phyloP scores from a whole-genome alignment of 495 filamentous ascomycete genomes.

The Clohesyomyces aquaticus region DNA sequence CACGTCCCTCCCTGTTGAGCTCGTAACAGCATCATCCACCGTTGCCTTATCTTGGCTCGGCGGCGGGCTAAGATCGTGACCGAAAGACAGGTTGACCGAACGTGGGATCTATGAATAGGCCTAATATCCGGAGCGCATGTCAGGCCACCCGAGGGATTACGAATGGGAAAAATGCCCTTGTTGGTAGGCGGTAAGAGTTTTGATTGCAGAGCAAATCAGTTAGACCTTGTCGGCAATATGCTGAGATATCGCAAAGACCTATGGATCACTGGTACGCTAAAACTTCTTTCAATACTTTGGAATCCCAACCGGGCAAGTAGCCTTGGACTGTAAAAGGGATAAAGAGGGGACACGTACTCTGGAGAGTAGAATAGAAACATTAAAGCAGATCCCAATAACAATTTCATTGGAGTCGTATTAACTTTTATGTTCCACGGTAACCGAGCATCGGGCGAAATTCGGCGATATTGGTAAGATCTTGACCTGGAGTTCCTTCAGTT shows the following conservation, averaged over 20 bases:
- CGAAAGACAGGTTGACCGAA: slow-evolving; percentile 7
- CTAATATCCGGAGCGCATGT: slow-evolving; percentile 13
- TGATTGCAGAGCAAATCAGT: slow-evolving; percentile 4
- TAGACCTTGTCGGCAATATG: slow-evolving; percentile 12
- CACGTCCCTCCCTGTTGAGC: neutral
- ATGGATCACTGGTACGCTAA: neutral
- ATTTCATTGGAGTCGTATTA: neutral
- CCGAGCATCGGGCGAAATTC: slow-evolving; percentile 8
- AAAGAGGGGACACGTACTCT: slow-evolving; percentile 6
- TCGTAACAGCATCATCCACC: neutral
- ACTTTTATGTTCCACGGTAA: neutral
- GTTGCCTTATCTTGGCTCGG: neutral
- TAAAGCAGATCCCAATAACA: slow-evolving; percentile 9
- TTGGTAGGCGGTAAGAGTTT: neutral
- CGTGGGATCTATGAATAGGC: slow-evolving; percentile 28
- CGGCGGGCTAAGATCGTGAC: neutral
- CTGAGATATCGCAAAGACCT: neutral
- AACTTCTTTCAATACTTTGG: neutral
- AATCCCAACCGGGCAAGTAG: neutral
- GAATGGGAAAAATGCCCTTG: slow-evolving; percentile 1
- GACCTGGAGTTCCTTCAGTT: neutral
- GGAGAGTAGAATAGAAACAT: too few relatives aligned
- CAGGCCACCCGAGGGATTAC: neutral
- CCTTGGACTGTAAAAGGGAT: neutral
- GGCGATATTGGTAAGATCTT: neutral